phyloP scores from a whole-genome alignment of 805 yeast genomes.

The Nakazawaea holstii region DNA sequence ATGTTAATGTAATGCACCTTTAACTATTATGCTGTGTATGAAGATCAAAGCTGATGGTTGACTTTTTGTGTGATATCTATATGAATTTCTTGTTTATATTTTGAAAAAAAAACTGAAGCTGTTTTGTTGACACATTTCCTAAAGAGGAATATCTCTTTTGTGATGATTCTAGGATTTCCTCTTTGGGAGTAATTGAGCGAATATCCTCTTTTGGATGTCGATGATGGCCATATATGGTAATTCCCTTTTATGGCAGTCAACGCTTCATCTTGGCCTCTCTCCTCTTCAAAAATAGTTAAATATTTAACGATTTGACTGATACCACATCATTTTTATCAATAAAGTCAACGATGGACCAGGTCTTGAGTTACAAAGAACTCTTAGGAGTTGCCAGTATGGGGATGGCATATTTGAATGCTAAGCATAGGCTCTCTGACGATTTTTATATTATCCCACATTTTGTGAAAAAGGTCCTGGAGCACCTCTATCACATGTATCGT shows the following conservation, averaged over 20 bases:
- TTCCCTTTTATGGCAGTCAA: neutral
- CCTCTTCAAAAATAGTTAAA: too few relatives aligned
- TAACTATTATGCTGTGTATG: too few relatives aligned
- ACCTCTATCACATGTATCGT: conserved; percentile 28
- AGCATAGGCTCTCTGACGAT: conserved; percentile 46
- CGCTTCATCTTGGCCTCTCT: too few relatives aligned
- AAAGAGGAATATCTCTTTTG: neutral
- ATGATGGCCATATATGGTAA: neutral
- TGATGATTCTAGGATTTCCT: neutral
- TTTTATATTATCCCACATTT: conserved; percentile 41
- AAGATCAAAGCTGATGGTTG: neutral
- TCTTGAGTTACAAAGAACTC: conserved; percentile 1
- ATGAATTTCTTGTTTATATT: conserved; percentile 4
- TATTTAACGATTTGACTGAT: too few relatives aligned
- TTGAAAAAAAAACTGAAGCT: neutral
- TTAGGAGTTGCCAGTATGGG: conserved; percentile 36
- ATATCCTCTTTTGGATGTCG: neutral
- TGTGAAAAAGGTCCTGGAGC: conserved; percentile 34
- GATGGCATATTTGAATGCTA: conserved; percentile 41
- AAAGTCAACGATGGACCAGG: neutral
- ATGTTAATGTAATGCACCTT: neutral
- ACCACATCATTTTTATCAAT: neutral
- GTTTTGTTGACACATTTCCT: conserved; percentile 8
- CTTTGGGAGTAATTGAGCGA: neutral
- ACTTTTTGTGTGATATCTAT: conserved; percentile 3